Evolutionary conservation across 129 eudicot genomes (phyloP), one percentile per base, ranked within the genome.

Genomic region (Saposhnikovia divaricata): DNA sequence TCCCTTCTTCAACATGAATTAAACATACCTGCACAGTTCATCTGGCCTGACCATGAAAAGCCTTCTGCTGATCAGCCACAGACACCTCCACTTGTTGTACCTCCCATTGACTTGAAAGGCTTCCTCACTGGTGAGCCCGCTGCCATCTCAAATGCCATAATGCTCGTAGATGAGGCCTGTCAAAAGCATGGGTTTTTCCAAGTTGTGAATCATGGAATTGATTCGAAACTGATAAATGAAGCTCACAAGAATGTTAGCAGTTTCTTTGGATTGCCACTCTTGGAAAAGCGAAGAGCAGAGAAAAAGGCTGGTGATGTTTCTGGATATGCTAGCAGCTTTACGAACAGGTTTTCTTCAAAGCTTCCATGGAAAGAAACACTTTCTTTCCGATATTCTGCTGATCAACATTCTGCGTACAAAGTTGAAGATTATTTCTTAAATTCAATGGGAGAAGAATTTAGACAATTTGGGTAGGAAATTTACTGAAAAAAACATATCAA

Each of bases 301-400:
- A 87, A 91, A 70, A 90, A 82, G 25, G 14, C 47, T 39, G 98
- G 98, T 21, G 96, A 95, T 37, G 80, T 82, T 78, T 84, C 86
- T 80, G 97, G 97, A 42, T 95, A 92, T 85, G 93, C 97, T 39
- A 92, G 97, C 83, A 92, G 96, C 83, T 95, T 95, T 47, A 86
- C 93, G 5, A 89, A 85, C 70, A 79, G 98, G 75, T 94, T 91
- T 77, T 78, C 96, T 15, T 82, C 91, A 42, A 95, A 95, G 50
- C 97, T 95, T 57, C 98, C 98, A 13, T 95, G 98, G 97, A 95
- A 95, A 74, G 98, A 95, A 81, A 95, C 98, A 27, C 88, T 95
- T 43, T 90, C 98, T 12, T 85, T 95, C 81, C 74, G 84, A 14
- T 91, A 85, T 80, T 85, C 85, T 10, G 78, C 88, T 4, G 85